phyloP scores from a whole-genome alignment of 2,329 filamentous ascomycete species.

The Clathrospora elynae region DNA sequence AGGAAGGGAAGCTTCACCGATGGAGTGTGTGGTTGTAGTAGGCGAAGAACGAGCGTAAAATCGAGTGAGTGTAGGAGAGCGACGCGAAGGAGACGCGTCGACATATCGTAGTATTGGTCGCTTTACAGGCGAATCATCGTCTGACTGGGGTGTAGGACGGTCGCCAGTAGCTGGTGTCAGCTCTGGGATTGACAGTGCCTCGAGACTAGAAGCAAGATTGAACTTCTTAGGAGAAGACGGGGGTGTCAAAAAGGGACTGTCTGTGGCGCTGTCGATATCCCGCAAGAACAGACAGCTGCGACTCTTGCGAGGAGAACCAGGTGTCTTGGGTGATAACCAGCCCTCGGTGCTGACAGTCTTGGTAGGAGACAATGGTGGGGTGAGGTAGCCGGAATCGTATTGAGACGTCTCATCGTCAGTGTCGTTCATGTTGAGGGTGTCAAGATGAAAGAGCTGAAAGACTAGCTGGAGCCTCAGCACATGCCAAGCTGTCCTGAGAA shows the following conservation, averaged over 20 bases:
- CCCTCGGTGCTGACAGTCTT: constrained; percentile 43
- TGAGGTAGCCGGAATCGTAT: constrained; percentile 28
- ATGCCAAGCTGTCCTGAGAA: constrained; percentile 31
- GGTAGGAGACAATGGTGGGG: constrained; percentile 44
- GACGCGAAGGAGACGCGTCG: constrained; percentile 3
- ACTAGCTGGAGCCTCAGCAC: constrained; percentile 18
- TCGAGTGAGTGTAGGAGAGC: constrained; percentile 9
- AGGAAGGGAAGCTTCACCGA: neutral
- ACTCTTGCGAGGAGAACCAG: constrained; percentile 39
- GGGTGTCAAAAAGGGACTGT: constrained; percentile 19
- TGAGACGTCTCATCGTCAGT: constrained; percentile 23
- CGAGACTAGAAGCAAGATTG: constrained; percentile 20
- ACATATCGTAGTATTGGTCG: neutral
- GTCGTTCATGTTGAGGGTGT: constrained; percentile 29
- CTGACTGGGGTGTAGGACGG: constrained; percentile 3
- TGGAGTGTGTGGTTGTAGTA: neutral
- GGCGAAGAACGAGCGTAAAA: constrained; percentile 18
- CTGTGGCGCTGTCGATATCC: constrained; percentile 14
- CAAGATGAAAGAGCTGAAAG: constrained; percentile 9
- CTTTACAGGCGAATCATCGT: constrained; percentile 22
- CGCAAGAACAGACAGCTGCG: constrained; percentile 35
- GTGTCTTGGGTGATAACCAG: constrained; percentile 40
- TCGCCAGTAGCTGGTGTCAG: constrained; percentile 12
- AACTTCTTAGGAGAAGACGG: constrained; percentile 34
- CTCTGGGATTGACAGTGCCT: constrained; percentile 23